phyloP scores from a whole-genome alignment of 306 rosid species.

The Ochetophila trinervis region DNA sequence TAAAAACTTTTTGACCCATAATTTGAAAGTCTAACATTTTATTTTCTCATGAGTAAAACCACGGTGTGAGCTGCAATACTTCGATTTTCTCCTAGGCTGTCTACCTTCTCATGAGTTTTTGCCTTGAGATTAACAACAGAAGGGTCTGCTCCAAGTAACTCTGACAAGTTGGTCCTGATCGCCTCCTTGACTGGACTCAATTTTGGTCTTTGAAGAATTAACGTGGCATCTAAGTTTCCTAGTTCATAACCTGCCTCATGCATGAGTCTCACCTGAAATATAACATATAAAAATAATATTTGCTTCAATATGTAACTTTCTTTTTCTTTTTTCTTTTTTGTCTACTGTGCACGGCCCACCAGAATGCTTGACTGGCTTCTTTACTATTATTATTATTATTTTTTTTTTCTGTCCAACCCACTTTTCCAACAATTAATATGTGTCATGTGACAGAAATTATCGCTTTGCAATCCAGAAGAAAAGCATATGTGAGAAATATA shows the following conservation, averaged over 20 bases:
- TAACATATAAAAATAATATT: slow-evolving; percentile 6
- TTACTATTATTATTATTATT: background rate
- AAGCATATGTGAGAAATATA: slow-evolving; percentile 3
- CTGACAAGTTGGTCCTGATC: slow-evolving; percentile 78
- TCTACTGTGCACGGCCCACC: background rate
- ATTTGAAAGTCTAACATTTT: background rate
- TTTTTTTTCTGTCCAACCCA: background rate
- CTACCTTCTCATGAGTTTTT: slow-evolving; percentile 96
- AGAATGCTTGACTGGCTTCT: background rate
- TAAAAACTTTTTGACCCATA: background rate
- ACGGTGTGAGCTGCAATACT: slow-evolving; percentile 98
- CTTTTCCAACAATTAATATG: slow-evolving; percentile 11
- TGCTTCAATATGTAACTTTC: slow-evolving; percentile 6
- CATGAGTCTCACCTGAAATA: slow-evolving; percentile 82
- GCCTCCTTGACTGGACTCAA: slow-evolving; percentile 92
- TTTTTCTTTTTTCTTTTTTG: no score
- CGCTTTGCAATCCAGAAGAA: background rate
- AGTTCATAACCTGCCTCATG: slow-evolving; percentile 87
- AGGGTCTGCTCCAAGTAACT: slow-evolving; percentile 84
- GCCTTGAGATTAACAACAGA: slow-evolving; percentile 88
- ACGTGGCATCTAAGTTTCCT: slow-evolving; percentile 86
- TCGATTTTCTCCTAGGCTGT: slow-evolving; percentile 94
- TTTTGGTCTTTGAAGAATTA: slow-evolving; percentile 94
- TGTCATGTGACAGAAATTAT: background rate
- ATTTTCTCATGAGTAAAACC: slow-evolving; percentile 88